A percentile compares a stretch with the other conserved stretches of the same genome.
Evolutionary conservation across 2,329 filamentous ascomycete species (phyloP).

Genomic region (Chalaropsis ovoidea): DNA sequence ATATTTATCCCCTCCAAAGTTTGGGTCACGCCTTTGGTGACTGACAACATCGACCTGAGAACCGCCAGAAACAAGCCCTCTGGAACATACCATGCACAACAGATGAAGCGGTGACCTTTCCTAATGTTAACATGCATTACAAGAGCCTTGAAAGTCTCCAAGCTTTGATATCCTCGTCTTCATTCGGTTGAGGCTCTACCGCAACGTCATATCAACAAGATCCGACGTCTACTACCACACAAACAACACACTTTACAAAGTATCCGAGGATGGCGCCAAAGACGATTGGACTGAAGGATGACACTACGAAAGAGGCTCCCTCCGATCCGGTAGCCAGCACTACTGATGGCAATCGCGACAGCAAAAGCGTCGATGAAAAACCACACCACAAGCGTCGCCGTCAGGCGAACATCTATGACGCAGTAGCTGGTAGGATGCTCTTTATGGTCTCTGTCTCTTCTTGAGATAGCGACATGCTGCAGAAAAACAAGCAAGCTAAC

Average conservation of each 20-base stretch:
- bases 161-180: background rate
- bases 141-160: background rate
- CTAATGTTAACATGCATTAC: constrained; percentile 5
- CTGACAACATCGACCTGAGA: no score
- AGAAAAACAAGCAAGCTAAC: background rate
- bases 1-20: background rate
- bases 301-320: background rate
- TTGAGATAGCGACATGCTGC: background rate
- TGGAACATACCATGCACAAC: background rate
- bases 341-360: background rate
- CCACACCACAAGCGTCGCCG: constrained; percentile 27
- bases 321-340: background rate
- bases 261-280: background rate
- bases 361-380: background rate
- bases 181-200: constrained; percentile 4
- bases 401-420: constrained; percentile 57
- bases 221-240: background rate
- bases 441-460: background rate
- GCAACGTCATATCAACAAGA: background rate
- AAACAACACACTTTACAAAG: background rate
- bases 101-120: no score
- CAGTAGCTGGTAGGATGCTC: constrained; percentile 50
- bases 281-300: no score
- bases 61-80: background rate
- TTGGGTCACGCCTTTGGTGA: background rate